These are phyloP conservation scores for Fusarium sublunatum DNA, from an alignment of 2,329 filamentous ascomycete genomes.

Conservation along the genomic window DNA sequence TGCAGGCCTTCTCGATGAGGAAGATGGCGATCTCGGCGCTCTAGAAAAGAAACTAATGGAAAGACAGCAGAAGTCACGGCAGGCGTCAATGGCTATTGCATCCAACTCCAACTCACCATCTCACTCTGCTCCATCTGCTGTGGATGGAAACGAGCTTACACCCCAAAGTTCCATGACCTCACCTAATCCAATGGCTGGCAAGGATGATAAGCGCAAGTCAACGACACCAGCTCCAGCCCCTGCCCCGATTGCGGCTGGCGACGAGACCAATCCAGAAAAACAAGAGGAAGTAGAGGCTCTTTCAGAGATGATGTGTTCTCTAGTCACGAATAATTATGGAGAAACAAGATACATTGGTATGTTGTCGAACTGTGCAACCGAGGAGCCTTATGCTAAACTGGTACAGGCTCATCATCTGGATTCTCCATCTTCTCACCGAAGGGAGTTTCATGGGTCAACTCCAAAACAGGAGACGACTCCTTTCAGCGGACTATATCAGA, in stretches of 20 bases:
- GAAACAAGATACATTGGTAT: conserved; percentile 96
- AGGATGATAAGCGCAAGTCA: conserved; percentile 50
- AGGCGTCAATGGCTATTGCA: conserved; percentile 58
- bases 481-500: conserved; percentile 96
- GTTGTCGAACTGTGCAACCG: conserved; percentile 34
- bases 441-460: conserved; percentile 97
- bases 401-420: conserved; percentile 89
- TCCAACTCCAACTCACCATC: conserved; percentile 66
- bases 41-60: conserved; percentile 80
- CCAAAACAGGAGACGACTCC: conserved; percentile 94
- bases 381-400: conserved; percentile 17
- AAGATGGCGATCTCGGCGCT: conserved; percentile 88
- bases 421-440: conserved; percentile 99
- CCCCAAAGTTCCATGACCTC: conserved; percentile 67
- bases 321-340: conserved; percentile 93
- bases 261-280: conserved; percentile 44
- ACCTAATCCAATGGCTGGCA: conserved; percentile 56
- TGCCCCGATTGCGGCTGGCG: conserved; percentile 20
- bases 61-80: conserved; percentile 64
- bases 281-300: conserved; percentile 81
- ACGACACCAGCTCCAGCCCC: conserved; percentile 34
- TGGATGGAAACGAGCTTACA: conserved; percentile 58
- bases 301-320: conserved; percentile 98
- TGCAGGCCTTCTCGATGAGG: conserved; percentile 81
- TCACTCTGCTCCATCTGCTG: conserved; percentile 53